Conservation (phyloP, 208 protist genomes). For the Naegleria lovaniensis region DNA sequence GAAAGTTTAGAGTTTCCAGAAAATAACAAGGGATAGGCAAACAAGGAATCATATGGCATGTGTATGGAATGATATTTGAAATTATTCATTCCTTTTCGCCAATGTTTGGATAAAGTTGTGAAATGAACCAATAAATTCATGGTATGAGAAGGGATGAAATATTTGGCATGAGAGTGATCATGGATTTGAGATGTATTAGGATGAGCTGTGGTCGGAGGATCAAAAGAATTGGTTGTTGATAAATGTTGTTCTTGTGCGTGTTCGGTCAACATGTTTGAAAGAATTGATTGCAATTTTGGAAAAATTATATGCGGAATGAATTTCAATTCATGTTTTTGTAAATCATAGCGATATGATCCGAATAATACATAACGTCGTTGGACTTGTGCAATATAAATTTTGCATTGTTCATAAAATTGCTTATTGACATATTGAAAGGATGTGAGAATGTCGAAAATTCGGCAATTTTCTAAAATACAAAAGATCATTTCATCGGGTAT, state of each 20-base stretch:
- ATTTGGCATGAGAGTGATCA: too few species aligned
- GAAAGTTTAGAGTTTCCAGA: too few species aligned
- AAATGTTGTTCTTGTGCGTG: background rate
- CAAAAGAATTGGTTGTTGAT: background rate
- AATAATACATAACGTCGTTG: background rate
- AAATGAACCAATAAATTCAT: background rate
- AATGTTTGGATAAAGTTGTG: background rate
- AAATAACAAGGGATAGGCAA: background rate
- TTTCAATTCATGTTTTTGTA: background rate
- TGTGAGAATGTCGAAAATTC: background rate
- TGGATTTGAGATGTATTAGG: too few species aligned
- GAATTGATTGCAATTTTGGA: too few species aligned
- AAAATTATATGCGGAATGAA: background rate
- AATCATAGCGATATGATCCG: background rate
- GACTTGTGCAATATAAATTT: background rate
- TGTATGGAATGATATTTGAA: background rate
- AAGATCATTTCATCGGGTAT: background rate
- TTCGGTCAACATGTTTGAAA: too few species aligned
- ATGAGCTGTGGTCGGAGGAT: too few species aligned
- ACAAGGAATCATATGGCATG: background rate
- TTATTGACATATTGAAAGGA: background rate
- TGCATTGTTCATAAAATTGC: background rate
- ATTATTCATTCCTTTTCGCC: background rate
- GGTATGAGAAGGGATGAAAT: too few species aligned
- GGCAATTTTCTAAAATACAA: background rate